Evolutionary conservation across 2,329 filamentous ascomycete species (phyloP).

Genomic region (Phaeosphaeria sp.): DNA sequence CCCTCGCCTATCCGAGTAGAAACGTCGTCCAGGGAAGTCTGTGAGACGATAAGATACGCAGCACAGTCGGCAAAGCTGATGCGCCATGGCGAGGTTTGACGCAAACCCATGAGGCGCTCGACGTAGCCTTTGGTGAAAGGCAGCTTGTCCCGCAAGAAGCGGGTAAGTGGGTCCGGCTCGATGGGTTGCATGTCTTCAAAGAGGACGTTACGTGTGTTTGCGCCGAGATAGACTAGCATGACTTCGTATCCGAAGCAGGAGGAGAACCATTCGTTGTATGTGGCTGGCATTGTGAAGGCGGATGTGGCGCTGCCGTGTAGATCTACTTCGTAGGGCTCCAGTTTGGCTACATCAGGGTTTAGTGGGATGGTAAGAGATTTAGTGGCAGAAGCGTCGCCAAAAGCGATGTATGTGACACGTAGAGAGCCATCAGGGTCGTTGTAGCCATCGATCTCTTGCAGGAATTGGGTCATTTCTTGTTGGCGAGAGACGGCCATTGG

Average conservation of each 20-base stretch:
- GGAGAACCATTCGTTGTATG: conserved; percentile 54
- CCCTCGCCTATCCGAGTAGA: conserved; percentile 51
- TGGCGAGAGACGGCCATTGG: conserved; percentile 53
- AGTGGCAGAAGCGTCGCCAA: conserved; percentile 29
- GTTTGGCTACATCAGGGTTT: conserved; percentile 42
- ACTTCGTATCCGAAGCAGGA: conserved; percentile 53
- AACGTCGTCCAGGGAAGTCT: conserved; percentile 73
- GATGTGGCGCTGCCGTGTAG: conserved; percentile 53
- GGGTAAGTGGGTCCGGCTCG: conserved; percentile 19
- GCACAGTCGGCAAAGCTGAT: conserved; percentile 78
- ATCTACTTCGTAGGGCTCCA: conserved; percentile 49
- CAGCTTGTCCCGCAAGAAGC: conserved; percentile 20
- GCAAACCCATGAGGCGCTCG: conserved; percentile 40
- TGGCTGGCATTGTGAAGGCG: conserved; percentile 52
- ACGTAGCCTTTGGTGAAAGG: conserved; percentile 16
- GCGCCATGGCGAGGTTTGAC: conserved; percentile 29
- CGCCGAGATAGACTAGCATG: conserved; percentile 53
- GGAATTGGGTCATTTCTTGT: conserved; percentile 52
- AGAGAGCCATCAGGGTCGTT: conserved; percentile 41
- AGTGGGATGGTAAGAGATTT: conserved; percentile 50
- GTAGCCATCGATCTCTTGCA: conserved; percentile 44
- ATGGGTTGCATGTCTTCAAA: conserved; percentile 40
- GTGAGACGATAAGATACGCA: conserved; percentile 75
- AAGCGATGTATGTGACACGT: conserved; percentile 50
- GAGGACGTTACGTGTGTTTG: conserved; percentile 50